Base-by-base conservation (phyloP, 1,284 basidiomycete species). In the Volvariella volvacea region DNA sequence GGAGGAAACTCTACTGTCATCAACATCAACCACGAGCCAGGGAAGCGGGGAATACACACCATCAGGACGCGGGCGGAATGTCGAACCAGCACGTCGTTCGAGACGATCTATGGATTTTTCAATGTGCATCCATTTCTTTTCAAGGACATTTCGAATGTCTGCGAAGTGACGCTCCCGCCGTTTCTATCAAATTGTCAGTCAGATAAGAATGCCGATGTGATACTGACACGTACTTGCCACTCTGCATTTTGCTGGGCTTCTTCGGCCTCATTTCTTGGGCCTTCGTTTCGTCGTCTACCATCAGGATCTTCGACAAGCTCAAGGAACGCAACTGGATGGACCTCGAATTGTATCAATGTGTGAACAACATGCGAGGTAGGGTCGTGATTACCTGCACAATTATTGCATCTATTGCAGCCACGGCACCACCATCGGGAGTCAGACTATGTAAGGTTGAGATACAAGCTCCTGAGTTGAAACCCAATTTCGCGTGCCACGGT, bases 401-500 rank as follows among this genome's bases (percentile, higher is more conserved):
- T 4, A 82, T 68, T 2, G 97, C 52, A 55, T 94, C 88, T 73
- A 95, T 73, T 7, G 83, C 69, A 2, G 85, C 70, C 0, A 96
- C 76, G 2, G 71, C 48, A 0, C 95, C 96, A 0, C 95, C 95
- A 52, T 95, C 90, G 0, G 80, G 62, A 0, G 83, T 83, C 39
- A 99, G 65, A 52, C 87, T 91, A 42, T 83, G 76, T 48, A 98
- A 62, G 1, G 86, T 87, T 0, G 91, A 78, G 21, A 92, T 68
- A 55, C 78, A 89, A 1, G 77, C 77, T 1, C 66, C 62, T 21
- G 58, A 61, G 45, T 76, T 73, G 53, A 91, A 89, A 2, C 95
- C 95, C 1, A 99, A 74, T 50, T 83, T 87, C 1, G 84, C 72
- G 56, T 97, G 80, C 95, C 95, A 99, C 0, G 78, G 76, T 1